Percentiles rank a stretch among this genome's conserved stretches.
Conservation (phyloP, 2,329 filamentous ascomycete genomes). For the Pseudogymnoascus sp. region DNA sequence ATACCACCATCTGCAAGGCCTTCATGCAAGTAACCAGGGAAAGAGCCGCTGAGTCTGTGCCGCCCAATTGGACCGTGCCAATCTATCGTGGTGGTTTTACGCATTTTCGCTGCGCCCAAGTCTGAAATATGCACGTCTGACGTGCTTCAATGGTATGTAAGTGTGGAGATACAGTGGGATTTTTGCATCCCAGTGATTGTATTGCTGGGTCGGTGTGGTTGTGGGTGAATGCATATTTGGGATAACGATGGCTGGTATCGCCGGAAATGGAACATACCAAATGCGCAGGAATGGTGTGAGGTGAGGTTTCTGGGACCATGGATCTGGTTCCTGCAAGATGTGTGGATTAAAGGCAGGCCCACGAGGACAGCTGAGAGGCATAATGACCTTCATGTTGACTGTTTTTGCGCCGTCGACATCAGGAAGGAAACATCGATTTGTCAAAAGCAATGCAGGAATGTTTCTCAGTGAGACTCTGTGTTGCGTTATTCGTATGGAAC, state of each 20-base stretch:
- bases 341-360: not conserved
- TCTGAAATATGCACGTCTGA: not conserved
- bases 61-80: not conserved
- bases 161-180: constrained; percentile 7
- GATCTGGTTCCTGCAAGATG: not conserved
- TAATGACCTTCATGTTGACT: not conserved
- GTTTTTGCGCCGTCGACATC: not conserved
- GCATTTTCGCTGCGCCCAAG: not conserved
- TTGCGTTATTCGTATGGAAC: not conserved
- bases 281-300: not conserved
- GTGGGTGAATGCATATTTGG: not conserved
- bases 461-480: not conserved
- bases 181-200: not conserved
- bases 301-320: not conserved
- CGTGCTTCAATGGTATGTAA: not conserved
- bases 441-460: not conserved
- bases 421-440: not conserved
- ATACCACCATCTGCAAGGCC: not conserved
- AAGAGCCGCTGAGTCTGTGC: not conserved
- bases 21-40: not conserved
- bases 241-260: not conserved
- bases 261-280: not conserved
- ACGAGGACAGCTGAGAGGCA: not conserved
- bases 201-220: not conserved
- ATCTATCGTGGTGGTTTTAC: not conserved